Base-by-base conservation (phyloP, 495 filamentous ascomycete species). In the Hypoxylon cercidicola region DNA sequence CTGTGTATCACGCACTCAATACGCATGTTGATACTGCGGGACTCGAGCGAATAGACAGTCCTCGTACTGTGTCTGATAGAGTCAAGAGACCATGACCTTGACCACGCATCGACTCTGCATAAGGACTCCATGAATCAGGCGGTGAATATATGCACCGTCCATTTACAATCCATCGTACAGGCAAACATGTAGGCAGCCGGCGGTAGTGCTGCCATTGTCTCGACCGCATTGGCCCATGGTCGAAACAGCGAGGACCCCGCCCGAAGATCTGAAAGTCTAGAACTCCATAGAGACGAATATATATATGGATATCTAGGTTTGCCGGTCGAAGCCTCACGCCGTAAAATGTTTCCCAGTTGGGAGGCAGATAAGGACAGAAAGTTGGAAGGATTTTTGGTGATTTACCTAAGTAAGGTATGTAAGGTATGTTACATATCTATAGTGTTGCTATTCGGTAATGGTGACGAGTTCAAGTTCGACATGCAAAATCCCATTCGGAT, bases 161-260 rank as follows among this genome's bases (percentile, higher is more conserved):
- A 52, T 19, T 21, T 21, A 9, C 18, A 44, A 16, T 11, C 18
- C 16, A 11, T 11, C 9, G 18, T 44, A 21, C 16, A 44, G 9
- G 16, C 16, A 44, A 16, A 16, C 15, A 40, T 40, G 37, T 55
- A 61, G 43, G 30, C 40, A 55, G 46, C 55, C 43, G 21, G 18
- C 41, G 2, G 5, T 32, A 32, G 7, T 61, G 5, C 23, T 25
- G 23, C 34, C 51, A 52, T 47, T 32, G 51, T 53, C 41, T 32
- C 32, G 45, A 61, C 61, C 56, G 41, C 50, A 57, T 52, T 66
- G 56, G 63, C 45, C 45, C 59, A 63, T 59, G 41, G 49, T 20
- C 58, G 64, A 63, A 68, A 68, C 59, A 34, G 52, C 47, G 18
- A 13, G 32, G 10, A 60, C 46, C 51, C 64, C 56, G 44, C 57